phyloP scores from a whole-genome alignment of 139 green algal genomes.

The Tetraselmis chui region DNA sequence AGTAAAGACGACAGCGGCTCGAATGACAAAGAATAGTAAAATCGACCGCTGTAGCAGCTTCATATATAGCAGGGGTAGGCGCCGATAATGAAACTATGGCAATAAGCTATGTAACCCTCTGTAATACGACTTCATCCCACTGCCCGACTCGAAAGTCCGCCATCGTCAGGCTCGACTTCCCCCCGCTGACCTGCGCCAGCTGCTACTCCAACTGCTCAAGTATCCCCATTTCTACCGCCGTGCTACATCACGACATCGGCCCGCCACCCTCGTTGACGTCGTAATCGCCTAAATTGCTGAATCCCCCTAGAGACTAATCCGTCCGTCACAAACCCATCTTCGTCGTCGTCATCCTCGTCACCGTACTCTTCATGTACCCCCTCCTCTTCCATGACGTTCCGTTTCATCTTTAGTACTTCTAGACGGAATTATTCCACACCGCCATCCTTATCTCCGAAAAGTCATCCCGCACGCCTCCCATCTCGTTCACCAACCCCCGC shows the following conservation, averaged over 20 bases:
- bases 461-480: not conserved
- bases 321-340: not conserved
- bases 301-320: not conserved
- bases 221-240: not conserved
- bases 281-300: not conserved
- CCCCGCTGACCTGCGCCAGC: not conserved
- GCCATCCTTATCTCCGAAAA: not conserved
- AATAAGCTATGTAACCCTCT: no score
- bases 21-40: no score
- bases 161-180: not conserved
- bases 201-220: not conserved
- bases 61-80: no score
- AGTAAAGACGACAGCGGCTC: no score
- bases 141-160: no score
- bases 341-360: not conserved
- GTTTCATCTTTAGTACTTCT: not conserved
- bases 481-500: not conserved
- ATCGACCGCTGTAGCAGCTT: no score
- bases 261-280: no score
- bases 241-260: not conserved
- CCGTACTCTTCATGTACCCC: not conserved
- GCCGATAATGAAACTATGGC: no score
- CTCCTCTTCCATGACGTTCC: not conserved
- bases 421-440: not conserved
- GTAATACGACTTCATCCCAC: no score